Base-by-base conservation (phyloP, 768 basidiomycete genomes). In the Tylopilus cervinicoccineus region DNA sequence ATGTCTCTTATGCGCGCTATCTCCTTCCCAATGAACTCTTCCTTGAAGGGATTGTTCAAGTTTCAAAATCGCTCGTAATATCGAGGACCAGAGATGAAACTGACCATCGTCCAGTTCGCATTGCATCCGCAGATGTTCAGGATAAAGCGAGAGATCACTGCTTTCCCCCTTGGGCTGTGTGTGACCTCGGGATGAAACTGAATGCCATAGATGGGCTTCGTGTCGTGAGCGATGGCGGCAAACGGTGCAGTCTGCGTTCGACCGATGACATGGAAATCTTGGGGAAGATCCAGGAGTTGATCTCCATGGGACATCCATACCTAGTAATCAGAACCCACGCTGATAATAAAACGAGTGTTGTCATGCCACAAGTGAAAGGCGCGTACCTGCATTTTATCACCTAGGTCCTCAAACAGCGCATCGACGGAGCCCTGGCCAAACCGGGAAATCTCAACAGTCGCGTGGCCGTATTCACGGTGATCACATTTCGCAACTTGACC, bases 251-350 rank as follows among this genome's bases (percentile, higher is more conserved):
- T 86, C 16, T 77, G 69, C 0, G 96, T 99, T 39, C 78, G 77
- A 7, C 93, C 95, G 56, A 98, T 90, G 56, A 87, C 79, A 61
- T 89, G 84, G 70, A 96, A 99, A 58, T 86, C 74, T 0, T 83
- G 70, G 14, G 95, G 96, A 2, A 87, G 78, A 41, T 76, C 79
- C 23, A 83, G 86, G 28, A 98, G 78, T 55, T 95, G 92, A 69
- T 98, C 96, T 11, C 94, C 93, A 64, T 99, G 96, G 16, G 95
- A 97, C 96, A 98, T 98, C 96, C 96, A 98, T 42, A 98, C 95
- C 95, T 98, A 53, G 24, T 40, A n/a, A 11, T 19, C 14, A n/a
- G 6, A 28, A 24, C 13, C n/a, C 8, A 5, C 5, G 10, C 9
- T 29, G 5, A n/a, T 5, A 14, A 40, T 46, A n/a, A 47, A 46